A percentile compares a stretch with the other conserved stretches of the same genome.
These are phyloP conservation scores for Scutellaria minor DNA, from an alignment of 257 asterid species.

Conservation along the genomic window DNA sequence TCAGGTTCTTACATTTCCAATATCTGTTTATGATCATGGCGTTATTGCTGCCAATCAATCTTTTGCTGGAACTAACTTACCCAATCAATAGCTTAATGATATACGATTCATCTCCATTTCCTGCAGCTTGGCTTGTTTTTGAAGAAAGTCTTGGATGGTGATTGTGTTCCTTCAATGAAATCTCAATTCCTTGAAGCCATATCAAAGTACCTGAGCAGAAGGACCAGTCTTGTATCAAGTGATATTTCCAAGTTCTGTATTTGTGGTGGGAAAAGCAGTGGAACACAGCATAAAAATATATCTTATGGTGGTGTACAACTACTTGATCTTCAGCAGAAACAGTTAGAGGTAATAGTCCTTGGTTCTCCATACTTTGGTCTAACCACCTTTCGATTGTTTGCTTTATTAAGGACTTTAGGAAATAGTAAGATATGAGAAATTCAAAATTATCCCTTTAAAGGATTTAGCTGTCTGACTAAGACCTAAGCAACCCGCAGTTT, in stretches of 20 bases:
- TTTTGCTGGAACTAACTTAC: constrained; percentile 20
- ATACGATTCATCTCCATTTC: constrained; percentile 31
- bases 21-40: constrained; percentile 17
- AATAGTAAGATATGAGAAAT: constrained; percentile 7
- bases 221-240: constrained; percentile 60
- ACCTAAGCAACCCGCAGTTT: background rate
- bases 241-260: constrained; percentile 64
- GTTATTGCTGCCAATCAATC: constrained; percentile 24
- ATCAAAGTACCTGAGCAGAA: constrained; percentile 66
- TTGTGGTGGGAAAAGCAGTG: constrained; percentile 64
- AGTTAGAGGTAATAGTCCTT: constrained; percentile 61
- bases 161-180: constrained; percentile 57
- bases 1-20: constrained; percentile 56
- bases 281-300: constrained; percentile 30
- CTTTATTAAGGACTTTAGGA: constrained; percentile 4
- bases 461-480: background rate
- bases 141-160: constrained; percentile 59
- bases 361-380: constrained; percentile 20
- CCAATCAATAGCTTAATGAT: constrained; percentile 17
- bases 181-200: constrained; percentile 63
- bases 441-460: background rate
- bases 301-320: constrained; percentile 46
- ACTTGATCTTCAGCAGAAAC: constrained; percentile 66
- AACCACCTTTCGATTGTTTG: background rate
- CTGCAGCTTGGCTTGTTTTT: constrained; percentile 73